Evolutionary conservation across 2,329 filamentous ascomycete genomes (phyloP), one percentile per base, ranked within the genome.

Genomic region (Drechslerella coelobrocha): DNA sequence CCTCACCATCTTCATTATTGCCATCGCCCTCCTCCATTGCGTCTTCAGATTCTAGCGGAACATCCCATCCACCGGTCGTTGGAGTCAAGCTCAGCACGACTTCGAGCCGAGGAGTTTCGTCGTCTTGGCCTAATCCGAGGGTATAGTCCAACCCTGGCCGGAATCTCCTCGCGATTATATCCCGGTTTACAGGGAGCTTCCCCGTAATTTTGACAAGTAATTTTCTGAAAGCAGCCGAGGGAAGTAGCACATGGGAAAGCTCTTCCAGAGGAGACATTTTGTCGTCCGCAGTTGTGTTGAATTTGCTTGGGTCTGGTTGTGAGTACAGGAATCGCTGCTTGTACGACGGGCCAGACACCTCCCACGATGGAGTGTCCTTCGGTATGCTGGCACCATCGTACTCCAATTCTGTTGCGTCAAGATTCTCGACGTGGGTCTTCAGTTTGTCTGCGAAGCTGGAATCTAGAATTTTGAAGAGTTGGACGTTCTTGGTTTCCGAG

Each of bases 291-390:
- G 80, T 81, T 54, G 51, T 21, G 17, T 31, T 39, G 39, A 47
- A 47, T 31, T 55, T 54, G 37, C 63, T 59, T 24, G 54, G 26
- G 5, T 74, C 73, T 2, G 68, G 53, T 10, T 91, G 87, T 68
- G 90, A 84, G 79, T 94, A 99, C 1, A 96, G 82, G 78, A 89
- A 99, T 12, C 92, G 90, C 77, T 97, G 92, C 81, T 99, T 99
- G 81, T 99, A 92, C 0, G 94, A 94, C 39, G 94, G 94, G 29
- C 86, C 85, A 5, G 94, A 90, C 7, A 95, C 89, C 71, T 84
- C 85, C 90, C 90, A 94, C 48, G 84, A 85, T 14, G 81, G 78
- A 14, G 80, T 78, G 0, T 80, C 77, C 9, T 56, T 48, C 19
- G 77, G 75, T 24, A 78, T 62, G 8, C 56, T 57, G 4, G 65